Evolutionary conservation across 768 basidiomycete genomes (phyloP).

Genomic region (Cystofilobasidium macerans): DNA sequence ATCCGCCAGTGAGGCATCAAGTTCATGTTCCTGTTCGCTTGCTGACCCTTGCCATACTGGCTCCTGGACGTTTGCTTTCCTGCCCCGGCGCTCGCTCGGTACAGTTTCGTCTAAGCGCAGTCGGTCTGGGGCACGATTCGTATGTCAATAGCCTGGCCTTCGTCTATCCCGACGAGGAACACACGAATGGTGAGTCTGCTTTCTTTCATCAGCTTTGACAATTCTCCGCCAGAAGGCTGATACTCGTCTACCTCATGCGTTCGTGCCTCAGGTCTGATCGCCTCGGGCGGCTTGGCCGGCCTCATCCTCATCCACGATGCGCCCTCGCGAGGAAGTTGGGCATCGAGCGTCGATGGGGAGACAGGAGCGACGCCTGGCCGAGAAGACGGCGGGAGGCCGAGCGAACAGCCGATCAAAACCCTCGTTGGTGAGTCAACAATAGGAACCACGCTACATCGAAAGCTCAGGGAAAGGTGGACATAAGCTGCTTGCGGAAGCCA

Average conservation of each 20-base stretch:
- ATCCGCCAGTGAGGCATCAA: too few species aligned
- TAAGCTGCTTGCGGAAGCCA: too few species aligned
- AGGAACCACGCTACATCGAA: too few species aligned
- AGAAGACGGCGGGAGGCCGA: not conserved
- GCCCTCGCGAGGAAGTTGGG: constrained; percentile 13
- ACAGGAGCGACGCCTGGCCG: constrained; percentile 13
- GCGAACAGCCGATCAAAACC: constrained; percentile 12
- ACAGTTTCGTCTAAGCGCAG: constrained; percentile 18
- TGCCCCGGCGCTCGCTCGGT: too few species aligned
- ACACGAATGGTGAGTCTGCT: constrained; percentile 16
- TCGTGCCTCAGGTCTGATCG: constrained; percentile 15
- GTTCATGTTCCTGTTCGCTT: not conserved
- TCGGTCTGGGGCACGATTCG: constrained; percentile 15
- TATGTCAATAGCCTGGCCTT: constrained; percentile 25
- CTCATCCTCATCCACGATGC: constrained; percentile 23
- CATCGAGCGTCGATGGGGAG: constrained; percentile 16
- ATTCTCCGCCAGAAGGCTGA: not conserved
- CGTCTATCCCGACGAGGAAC: constrained; percentile 2
- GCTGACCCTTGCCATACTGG: not conserved
- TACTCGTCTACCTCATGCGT: not conserved
- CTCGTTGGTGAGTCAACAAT: constrained; percentile 15
- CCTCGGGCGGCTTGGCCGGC: constrained; percentile 14
- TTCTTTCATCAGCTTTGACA: not conserved
- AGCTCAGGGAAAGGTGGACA: too few species aligned
- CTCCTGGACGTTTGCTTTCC: not conserved